Evolutionary conservation across 2,329 filamentous ascomycete genomes (phyloP).

Genomic region (Boeremia exigua): DNA sequence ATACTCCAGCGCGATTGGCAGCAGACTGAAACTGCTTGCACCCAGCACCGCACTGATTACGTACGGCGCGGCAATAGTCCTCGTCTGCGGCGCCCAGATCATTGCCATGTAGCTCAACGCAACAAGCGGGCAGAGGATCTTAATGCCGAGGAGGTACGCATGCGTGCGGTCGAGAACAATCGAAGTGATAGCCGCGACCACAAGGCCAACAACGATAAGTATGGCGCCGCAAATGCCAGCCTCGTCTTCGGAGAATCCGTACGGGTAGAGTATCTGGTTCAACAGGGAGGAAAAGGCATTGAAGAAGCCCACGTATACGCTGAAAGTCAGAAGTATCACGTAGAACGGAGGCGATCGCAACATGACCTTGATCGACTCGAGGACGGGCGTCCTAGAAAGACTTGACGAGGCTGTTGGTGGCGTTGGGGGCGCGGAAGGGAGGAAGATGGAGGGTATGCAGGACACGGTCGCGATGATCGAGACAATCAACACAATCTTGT

Average conservation of each 20-base stretch:
- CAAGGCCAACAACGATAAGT: slow-evolving; percentile 85
- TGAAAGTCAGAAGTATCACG: slow-evolving; percentile 81
- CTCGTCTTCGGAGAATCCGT: slow-evolving; percentile 81
- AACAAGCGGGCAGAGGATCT: slow-evolving; percentile 75
- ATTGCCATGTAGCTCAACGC: slow-evolving; percentile 76
- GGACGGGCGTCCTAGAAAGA: slow-evolving; percentile 59
- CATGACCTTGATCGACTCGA: slow-evolving; percentile 57
- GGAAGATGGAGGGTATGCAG: slow-evolving; percentile 78
- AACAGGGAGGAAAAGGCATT: slow-evolving; percentile 87
- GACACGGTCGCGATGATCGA: slow-evolving; percentile 78
- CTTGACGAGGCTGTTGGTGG: slow-evolving; percentile 73
- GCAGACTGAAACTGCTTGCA: slow-evolving; percentile 76
- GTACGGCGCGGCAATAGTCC: slow-evolving; percentile 70
- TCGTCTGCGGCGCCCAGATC: slow-evolving; percentile 76
- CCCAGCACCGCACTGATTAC: slow-evolving; percentile 78
- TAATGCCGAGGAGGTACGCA: slow-evolving; percentile 75
- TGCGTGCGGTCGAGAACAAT: slow-evolving; percentile 88
- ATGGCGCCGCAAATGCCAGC: slow-evolving; percentile 90
- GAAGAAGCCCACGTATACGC: slow-evolving; percentile 88
- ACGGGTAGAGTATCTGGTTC: slow-evolving; percentile 87
- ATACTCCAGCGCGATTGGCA: slow-evolving; percentile 86
- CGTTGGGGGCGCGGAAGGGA: slow-evolving; percentile 77
- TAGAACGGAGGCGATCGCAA: slow-evolving; percentile 73
- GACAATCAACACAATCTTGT: slow-evolving; percentile 83
- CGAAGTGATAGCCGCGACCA: slow-evolving; percentile 75